phyloP scores from a whole-genome alignment of 352 stramenopile genomes.

The Globisporangium apiculatum region DNA sequence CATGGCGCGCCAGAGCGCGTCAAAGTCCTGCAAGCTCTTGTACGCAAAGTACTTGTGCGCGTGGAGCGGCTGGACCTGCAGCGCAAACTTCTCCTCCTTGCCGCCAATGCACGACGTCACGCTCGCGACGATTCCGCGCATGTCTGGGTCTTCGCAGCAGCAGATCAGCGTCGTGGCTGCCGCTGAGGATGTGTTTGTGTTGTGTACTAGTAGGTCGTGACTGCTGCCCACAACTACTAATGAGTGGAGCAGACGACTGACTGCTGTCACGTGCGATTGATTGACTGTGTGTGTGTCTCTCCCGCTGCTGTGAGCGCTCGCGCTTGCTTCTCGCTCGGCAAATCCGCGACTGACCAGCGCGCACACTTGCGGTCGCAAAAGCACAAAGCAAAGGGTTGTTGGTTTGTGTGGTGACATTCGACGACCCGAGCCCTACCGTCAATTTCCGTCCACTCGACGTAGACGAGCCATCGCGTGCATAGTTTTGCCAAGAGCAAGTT shows the following conservation, averaged over 20 bases:
- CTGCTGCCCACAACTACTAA: background rate
- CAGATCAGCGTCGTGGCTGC: slow-evolving; percentile 2
- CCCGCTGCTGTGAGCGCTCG: background rate
- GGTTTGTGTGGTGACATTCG: no score
- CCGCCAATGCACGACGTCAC: slow-evolving; percentile 79
- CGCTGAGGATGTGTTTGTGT: background rate
- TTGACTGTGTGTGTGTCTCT: background rate
- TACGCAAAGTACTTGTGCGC: slow-evolving; percentile 69
- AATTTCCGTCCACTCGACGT: no score
- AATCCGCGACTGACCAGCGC: slow-evolving; percentile 25
- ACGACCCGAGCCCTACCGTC: no score
- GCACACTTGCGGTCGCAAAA: no score
- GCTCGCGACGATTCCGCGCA: slow-evolving; percentile 57
- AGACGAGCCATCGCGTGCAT: no score
- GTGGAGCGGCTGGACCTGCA: slow-evolving; percentile 40
- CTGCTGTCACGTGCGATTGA: slow-evolving; percentile 2
- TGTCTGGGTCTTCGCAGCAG: slow-evolving; percentile 19
- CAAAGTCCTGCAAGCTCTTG: slow-evolving; percentile 72
- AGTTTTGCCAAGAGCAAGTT: no score
- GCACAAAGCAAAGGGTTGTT: no score
- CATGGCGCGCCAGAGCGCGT: slow-evolving; percentile 56
- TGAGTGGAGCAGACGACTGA: background rate
- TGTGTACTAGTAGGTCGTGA: background rate
- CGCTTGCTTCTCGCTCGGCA: slow-evolving; percentile 13
- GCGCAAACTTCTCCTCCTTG: slow-evolving; percentile 72